Base-by-base conservation (phyloP, 1,284 basidiomycete species). In the Tilletia setariae region DNA sequence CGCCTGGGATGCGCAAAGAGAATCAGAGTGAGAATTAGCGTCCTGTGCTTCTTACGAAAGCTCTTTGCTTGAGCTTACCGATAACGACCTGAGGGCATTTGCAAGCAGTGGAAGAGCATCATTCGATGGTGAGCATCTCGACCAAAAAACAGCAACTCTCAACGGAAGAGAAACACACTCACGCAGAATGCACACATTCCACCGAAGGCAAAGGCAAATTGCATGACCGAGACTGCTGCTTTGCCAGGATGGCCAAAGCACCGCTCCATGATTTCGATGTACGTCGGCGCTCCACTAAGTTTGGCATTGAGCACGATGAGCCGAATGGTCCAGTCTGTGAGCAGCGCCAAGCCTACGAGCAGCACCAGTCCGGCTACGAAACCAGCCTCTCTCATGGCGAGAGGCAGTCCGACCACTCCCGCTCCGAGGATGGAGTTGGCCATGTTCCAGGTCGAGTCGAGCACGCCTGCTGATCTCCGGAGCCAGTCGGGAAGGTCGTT, bases 291-390 rank as follows among this genome's bases (percentile, higher is more conserved):
- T 0, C 96, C 95, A 76, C 91, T 93, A 69, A 99, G 86, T 85
- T 99, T 99, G 42, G 94, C 94, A 80, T 98, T 98, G 75, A 94
- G 84, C 1, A 84, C 83, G 66, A 98, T 95, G 42, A 99, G 87
- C 15, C 94, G 90, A 70, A 99, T 98, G 2, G 96, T 98, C 95
- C 95, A 98, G 84, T 98, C 94, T 13, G 95, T 98, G 47, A 96
- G 87, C 28, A 84, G 87, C 56, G 92, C 94, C 15, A 98, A 86
- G 7, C 89, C 83, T 25, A 94, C 85, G 16, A 99, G 87, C 1
- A 99, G 87, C 9, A 90, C 66, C 15, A 97, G 84, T 6, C 96
- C 96, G 0, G 88, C 89, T 70, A 97, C 87, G 84, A 97, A 94
- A 1, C 94, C 94, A 28, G 94, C 93, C 85, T 95, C 91, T 74